phyloP scores from a whole-genome alignment of 1,139 yeast genomes.

The Blastobotrys aristatus region DNA sequence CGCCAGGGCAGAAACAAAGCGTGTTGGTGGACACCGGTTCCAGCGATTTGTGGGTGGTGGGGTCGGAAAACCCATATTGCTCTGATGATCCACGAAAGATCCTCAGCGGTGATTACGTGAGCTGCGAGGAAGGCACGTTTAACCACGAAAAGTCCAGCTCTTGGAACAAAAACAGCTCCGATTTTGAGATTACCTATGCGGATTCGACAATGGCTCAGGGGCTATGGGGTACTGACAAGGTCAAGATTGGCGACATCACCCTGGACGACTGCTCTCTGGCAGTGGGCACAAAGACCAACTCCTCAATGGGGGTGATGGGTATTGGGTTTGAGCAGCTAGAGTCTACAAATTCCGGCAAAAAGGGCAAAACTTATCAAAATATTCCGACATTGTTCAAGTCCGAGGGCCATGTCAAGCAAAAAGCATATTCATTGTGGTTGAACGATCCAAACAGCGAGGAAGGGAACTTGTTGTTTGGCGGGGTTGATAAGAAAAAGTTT shows the following conservation, averaged over 20 bases:
- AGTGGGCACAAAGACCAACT: conserved; percentile 41
- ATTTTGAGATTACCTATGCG: conserved; percentile 51
- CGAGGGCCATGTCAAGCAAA: conserved; percentile 45
- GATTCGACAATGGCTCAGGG: conserved; percentile 49
- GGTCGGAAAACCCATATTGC: conserved; percentile 41
- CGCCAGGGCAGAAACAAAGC: conserved; percentile 35
- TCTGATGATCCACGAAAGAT: conserved; percentile 9
- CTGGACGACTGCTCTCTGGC: conserved; percentile 41
- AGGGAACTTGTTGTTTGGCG: too few relatives aligned
- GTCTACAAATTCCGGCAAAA: conserved; percentile 19
- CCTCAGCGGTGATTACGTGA: conserved; percentile 13
- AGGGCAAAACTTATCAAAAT: conserved; percentile 16
- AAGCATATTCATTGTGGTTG: conserved; percentile 41
- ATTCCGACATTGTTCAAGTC: conserved; percentile 15
- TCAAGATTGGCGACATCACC: conserved; percentile 37
- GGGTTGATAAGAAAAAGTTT: conserved; percentile 46
- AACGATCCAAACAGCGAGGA: conserved; percentile 25
- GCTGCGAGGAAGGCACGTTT: conserved; percentile 23
- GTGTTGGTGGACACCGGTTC: conserved; percentile 43
- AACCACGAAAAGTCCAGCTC: conserved; percentile 21
- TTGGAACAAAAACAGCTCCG: conserved; percentile 19
- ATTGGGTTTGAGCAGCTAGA: conserved; percentile 47
- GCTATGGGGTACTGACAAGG: conserved; percentile 46
- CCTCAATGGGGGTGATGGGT: conserved; percentile 49
- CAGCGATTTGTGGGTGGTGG: too few relatives aligned